Percentiles rank a stretch among this genome's conserved stretches.
phyloP scores from a whole-genome alignment of 2,329 filamentous ascomycete genomes.

The Fonsecaea pedrosoi region DNA sequence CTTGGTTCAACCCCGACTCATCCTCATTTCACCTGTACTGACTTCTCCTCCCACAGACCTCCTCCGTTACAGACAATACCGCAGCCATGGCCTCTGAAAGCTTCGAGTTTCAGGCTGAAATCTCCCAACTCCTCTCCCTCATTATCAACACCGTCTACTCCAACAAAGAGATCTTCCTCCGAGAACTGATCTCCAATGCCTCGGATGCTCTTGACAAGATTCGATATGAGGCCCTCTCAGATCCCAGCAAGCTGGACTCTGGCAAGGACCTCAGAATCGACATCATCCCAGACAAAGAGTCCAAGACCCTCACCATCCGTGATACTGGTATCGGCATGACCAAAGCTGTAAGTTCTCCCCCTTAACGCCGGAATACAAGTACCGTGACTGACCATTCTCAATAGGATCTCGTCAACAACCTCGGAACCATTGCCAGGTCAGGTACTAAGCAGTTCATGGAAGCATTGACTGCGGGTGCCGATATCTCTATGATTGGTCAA shows the following conservation, averaged over 20 bases:
- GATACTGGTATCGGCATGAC: constrained; percentile 99
- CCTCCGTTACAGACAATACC: constrained; percentile 41
- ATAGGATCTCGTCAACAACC: constrained; percentile 98
- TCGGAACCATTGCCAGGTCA: constrained; percentile 98
- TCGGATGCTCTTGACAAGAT: constrained; percentile 99
- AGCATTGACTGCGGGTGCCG: constrained; percentile 94
- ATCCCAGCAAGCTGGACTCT: constrained; percentile 94
- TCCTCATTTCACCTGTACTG: constrained; percentile 19
- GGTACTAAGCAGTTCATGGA: constrained; percentile 99
- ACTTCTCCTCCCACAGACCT: constrained; percentile 26
- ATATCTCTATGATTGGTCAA: constrained; percentile 99
- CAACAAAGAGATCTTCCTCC: constrained; percentile 99
- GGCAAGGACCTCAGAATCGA: constrained; percentile 98
- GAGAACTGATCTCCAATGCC: constrained; percentile 97
- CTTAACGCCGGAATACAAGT: neutral
- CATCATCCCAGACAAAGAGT: constrained; percentile 96
- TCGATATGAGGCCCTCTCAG: constrained; percentile 96
- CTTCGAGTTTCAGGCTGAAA: constrained; percentile 99
- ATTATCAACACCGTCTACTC: constrained; percentile 99
- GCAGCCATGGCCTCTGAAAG: constrained; percentile 84
- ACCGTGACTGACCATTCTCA: constrained; percentile 47
- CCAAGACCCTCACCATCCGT: constrained; percentile 95
- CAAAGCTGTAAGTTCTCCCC: constrained; percentile 85
- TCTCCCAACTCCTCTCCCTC: constrained; percentile 98
- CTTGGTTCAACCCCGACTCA: neutral